These are phyloP conservation scores for Aspergillus chevalieri DNA, from an alignment of 2,329 filamentous ascomycete genomes.

Conservation along the genomic window DNA sequence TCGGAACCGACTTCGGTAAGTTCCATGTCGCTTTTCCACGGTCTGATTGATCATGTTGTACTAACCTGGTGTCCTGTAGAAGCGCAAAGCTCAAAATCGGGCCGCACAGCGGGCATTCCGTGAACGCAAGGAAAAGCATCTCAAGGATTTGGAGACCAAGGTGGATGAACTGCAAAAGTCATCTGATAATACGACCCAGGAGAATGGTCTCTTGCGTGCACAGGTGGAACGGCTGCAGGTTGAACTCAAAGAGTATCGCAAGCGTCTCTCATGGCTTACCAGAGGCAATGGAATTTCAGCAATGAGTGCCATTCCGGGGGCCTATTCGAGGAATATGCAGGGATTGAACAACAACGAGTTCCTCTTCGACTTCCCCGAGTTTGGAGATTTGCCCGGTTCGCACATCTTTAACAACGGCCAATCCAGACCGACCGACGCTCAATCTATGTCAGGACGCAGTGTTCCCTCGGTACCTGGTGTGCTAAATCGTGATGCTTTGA, in stretches of 20 bases:
- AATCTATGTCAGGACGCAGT: slow-evolving; percentile 15
- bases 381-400: slow-evolving; percentile 63
- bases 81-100: slow-evolving; percentile 81
- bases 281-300: slow-evolving; percentile 43
- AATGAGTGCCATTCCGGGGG: slow-evolving; percentile 41
- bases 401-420: slow-evolving; percentile 49
- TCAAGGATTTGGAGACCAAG: slow-evolving; percentile 49
- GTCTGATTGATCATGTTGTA: not conserved
- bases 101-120: slow-evolving; percentile 90
- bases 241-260: slow-evolving; percentile 86
- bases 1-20: slow-evolving; percentile 93
- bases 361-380: slow-evolving; percentile 92
- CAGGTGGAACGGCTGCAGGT: slow-evolving; percentile 81
- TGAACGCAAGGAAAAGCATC: slow-evolving; percentile 82
- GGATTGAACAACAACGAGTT: slow-evolving; percentile 73
- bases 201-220: slow-evolving; percentile 77
- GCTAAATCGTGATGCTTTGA: slow-evolving; percentile 20
- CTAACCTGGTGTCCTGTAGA: slow-evolving; percentile 28
- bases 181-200: slow-evolving; percentile 73
- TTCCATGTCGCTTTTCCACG: slow-evolving; percentile 18
- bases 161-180: slow-evolving; percentile 66
- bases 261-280: slow-evolving; percentile 64
- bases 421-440: slow-evolving; percentile 25
- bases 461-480: slow-evolving; percentile 24
- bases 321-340: slow-evolving; percentile 43